These are phyloP conservation scores for Astrothelium subdiscretum DNA, from an alignment of 495 filamentous ascomycete genomes.

Conservation along the genomic window DNA sequence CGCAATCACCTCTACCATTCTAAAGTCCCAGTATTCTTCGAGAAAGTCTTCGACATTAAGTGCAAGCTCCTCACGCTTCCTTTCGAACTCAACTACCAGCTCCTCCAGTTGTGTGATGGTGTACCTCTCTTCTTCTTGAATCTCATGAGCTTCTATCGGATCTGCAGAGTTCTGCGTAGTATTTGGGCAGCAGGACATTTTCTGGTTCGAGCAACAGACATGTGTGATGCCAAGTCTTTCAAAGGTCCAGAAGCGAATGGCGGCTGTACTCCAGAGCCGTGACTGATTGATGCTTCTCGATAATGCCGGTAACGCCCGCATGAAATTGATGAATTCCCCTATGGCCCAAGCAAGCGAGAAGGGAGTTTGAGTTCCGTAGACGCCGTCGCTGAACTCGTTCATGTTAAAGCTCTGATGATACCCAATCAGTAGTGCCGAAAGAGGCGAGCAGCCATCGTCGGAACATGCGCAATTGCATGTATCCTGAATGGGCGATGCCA, in stretches of 20 bases:
- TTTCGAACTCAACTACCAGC: not conserved
- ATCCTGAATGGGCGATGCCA: not conserved
- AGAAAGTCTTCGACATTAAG: not conserved
- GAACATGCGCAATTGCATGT: not conserved
- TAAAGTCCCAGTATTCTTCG: not conserved
- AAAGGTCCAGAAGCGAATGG: not conserved
- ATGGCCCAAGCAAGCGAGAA: not conserved
- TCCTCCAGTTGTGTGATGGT: not conserved
- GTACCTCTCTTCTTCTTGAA: conserved; percentile 1
- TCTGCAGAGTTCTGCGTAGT: not conserved
- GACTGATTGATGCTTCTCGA: not conserved
- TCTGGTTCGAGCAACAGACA: not conserved
- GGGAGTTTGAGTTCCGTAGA: not conserved
- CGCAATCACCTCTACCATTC: not conserved
- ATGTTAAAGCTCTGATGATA: not conserved
- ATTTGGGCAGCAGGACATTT: not conserved
- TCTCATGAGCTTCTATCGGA: not conserved
- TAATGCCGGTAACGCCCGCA: not conserved
- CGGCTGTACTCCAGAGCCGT: not conserved
- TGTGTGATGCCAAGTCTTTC: not conserved
- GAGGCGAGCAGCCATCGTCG: not conserved
- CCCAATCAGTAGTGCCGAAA: not conserved
- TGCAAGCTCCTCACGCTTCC: not conserved
- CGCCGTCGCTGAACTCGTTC: not conserved
- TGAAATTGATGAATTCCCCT: not conserved